Conservation (phyloP, 2,329 filamentous ascomycete species). For the Rhynchosporium graminicola region DNA sequence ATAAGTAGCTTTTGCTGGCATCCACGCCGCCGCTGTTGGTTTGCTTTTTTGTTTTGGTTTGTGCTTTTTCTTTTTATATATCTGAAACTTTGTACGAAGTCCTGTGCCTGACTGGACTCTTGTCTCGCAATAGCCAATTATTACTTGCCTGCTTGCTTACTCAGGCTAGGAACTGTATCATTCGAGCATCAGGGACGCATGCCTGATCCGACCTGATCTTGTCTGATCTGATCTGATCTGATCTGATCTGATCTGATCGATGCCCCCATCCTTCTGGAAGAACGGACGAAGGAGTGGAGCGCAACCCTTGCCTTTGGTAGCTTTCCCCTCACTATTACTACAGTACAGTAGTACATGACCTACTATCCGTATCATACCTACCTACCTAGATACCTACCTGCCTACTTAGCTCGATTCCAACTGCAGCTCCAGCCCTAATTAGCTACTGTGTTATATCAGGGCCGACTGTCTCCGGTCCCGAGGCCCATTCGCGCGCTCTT, state of each 20-base stretch:
- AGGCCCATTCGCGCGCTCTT: slow-evolving; percentile 9
- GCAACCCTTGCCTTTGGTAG: not conserved
- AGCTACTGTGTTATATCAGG: not conserved
- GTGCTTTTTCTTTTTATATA: too few relatives aligned
- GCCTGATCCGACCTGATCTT: too few relatives aligned
- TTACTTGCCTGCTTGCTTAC: not conserved
- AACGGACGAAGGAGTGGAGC: not conserved
- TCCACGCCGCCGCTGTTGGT: too few relatives aligned
- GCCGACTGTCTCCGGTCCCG: not conserved
- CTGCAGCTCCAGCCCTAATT: not conserved
- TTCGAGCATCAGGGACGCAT: too few relatives aligned
- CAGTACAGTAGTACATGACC: not conserved
- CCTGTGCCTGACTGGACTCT: not conserved
- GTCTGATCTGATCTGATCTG: too few relatives aligned
- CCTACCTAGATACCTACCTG: not conserved
- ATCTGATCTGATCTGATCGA: not conserved
- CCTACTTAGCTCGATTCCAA: not conserved
- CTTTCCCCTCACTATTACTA: not conserved
- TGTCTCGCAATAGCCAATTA: not conserved
- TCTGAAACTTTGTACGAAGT: not conserved
- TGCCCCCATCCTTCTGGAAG: slow-evolving; percentile 12
- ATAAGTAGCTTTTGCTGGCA: too few relatives aligned
- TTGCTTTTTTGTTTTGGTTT: too few relatives aligned
- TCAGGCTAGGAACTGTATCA: too few relatives aligned
- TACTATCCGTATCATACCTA: not conserved